These are phyloP conservation scores for Tolypocladium ovalisporum DNA, from an alignment of 2,329 filamentous ascomycete genomes.

Conservation along the genomic window DNA sequence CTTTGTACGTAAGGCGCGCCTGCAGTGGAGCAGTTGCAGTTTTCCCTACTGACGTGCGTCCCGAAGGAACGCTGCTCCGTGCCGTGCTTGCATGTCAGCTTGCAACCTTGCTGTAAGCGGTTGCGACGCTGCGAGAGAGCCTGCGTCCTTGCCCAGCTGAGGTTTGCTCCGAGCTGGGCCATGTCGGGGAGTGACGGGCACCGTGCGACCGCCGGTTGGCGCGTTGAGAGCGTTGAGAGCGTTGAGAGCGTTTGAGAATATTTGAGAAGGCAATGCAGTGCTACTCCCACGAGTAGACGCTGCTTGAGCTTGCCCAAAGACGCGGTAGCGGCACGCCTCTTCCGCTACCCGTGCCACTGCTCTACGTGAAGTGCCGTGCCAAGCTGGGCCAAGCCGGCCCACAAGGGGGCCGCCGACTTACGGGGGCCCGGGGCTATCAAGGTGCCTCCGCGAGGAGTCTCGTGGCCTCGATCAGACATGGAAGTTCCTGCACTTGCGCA, in stretches of 20 bases:
- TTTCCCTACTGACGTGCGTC: background rate
- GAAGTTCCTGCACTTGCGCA: background rate
- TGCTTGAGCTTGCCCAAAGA: background rate
- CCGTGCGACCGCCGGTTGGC: too few relatives aligned
- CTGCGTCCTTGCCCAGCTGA: background rate
- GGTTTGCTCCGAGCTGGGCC: background rate
- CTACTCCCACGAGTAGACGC: background rate
- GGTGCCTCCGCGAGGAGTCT: background rate
- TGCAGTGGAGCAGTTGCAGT: background rate
- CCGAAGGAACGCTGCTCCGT: background rate
- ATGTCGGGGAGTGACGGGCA: background rate
- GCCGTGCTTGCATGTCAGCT: background rate
- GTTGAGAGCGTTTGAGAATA: constrained; percentile 8
- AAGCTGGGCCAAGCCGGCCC: background rate
- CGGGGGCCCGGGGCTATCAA: background rate
- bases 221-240: too few relatives aligned
- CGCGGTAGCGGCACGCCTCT: background rate
- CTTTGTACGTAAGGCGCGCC: background rate
- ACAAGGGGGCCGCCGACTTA: too few relatives aligned
- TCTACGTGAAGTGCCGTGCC: background rate
- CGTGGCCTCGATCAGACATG: background rate
- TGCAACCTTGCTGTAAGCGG: background rate
- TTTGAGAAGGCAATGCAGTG: constrained; percentile 2
- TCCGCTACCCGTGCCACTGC: background rate
- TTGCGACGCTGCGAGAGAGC: background rate